Evolutionary conservation across 2,329 filamentous ascomycete genomes (phyloP).

Genomic region (Talaromyces sp.): DNA sequence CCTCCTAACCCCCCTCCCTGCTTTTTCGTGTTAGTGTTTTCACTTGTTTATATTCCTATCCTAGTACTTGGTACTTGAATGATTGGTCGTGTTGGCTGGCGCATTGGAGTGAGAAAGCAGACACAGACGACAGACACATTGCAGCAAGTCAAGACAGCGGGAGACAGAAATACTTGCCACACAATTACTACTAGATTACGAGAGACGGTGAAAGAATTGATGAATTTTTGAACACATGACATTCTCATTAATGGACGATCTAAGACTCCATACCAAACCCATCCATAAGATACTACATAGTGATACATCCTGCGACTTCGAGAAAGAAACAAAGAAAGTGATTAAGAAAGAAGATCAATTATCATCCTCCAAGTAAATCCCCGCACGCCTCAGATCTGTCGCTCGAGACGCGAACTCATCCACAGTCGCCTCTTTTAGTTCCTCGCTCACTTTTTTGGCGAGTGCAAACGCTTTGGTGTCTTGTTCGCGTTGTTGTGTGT

Average conservation of each 20-base stretch:
- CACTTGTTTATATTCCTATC: neutral
- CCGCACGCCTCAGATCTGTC: constrained; percentile 31
- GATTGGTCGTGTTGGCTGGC: neutral
- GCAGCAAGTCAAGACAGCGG: neutral
- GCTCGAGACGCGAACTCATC: constrained; percentile 20
- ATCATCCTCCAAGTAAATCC: constrained; percentile 33
- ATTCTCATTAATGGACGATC: neutral
- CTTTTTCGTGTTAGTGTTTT: constrained; percentile 1
- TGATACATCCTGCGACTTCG: neutral
- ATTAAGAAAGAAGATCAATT: neutral
- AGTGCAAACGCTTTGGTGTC: constrained; percentile 23
- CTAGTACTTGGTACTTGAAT: neutral
- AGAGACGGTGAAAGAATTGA: constrained; percentile 1
- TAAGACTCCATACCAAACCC: neutral
- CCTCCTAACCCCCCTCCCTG: neutral
- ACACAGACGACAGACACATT: neutral
- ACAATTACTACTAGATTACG: neutral
- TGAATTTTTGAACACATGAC: neutral
- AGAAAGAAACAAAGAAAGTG: neutral
- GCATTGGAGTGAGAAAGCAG: neutral
- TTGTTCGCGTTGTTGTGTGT: constrained; percentile 26
- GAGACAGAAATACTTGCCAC: neutral
- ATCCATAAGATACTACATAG: neutral
- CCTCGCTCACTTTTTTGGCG: constrained; percentile 22
- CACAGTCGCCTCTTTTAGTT: constrained; percentile 28